Conservation (phyloP, 2,329 filamentous ascomycete species). For the Talaromyces rugulosus region DNA sequence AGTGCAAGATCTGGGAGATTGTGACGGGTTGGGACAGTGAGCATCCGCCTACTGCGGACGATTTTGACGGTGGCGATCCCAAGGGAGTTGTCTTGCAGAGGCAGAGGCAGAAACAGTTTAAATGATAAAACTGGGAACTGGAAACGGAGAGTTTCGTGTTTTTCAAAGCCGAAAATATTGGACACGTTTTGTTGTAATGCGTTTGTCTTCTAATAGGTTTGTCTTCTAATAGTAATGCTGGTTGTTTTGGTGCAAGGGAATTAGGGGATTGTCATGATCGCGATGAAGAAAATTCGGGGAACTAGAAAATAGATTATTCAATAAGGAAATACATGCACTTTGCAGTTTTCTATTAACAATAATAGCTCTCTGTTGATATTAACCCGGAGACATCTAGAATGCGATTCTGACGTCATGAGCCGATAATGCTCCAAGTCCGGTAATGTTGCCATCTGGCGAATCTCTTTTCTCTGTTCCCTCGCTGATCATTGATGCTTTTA, state of each 20-base stretch:
- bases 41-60: constrained; percentile 10
- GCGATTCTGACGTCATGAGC: background rate
- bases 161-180: background rate
- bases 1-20: constrained; percentile 21
- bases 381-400: background rate
- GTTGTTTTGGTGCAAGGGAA: background rate
- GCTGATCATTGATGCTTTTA: background rate
- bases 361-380: background rate
- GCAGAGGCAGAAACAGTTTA: background rate
- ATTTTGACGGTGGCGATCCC: constrained; percentile 20
- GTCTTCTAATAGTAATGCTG: background rate
- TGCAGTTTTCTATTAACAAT: background rate
- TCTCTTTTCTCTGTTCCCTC: background rate
- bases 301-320: background rate
- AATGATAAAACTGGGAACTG: background rate
- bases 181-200: background rate
- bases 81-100: constrained; percentile 6
- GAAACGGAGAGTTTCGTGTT: background rate
- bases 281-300: background rate
- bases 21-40: constrained; percentile 16
- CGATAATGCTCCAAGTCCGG: background rate
- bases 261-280: background rate
- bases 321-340: background rate
- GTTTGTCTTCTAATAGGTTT: background rate
- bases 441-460: background rate